These are phyloP conservation scores for Nepenthes alata DNA, from an alignment of 179 eudicot species.

Conservation along the genomic window DNA sequence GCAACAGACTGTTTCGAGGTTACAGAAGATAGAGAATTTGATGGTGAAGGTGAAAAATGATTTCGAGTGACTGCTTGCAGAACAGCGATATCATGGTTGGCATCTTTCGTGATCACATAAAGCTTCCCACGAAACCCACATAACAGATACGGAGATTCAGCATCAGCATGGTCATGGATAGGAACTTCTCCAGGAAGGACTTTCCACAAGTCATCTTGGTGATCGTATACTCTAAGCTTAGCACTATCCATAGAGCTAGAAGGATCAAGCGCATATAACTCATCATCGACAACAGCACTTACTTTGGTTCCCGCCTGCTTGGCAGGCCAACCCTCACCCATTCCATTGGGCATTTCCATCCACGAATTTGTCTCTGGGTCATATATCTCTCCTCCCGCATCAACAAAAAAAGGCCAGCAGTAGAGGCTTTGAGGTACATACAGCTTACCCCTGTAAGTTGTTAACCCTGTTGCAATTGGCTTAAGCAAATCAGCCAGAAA, in stretches of 20 bases:
- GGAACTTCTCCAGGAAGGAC: conserved; percentile 60
- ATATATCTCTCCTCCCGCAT: conserved; percentile 95
- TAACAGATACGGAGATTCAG: conserved; percentile 83
- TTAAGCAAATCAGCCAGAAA: conserved; percentile 77
- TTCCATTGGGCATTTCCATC: conserved; percentile 87
- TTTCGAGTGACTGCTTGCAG: conserved; percentile 39
- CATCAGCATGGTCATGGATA: conserved; percentile 40
- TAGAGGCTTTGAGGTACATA: conserved; percentile 91
- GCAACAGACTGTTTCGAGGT: conserved; percentile 15
- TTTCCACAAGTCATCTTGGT: conserved; percentile 67
- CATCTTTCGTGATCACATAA: conserved; percentile 68
- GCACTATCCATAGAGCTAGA: conserved; percentile 59
- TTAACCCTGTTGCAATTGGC: conserved; percentile 94
- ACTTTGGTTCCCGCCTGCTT: conserved; percentile 92
- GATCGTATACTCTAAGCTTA: conserved; percentile 65
- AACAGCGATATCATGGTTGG: conserved; percentile 41
- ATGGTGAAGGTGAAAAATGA: conserved; percentile 11
- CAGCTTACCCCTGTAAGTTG: conserved; percentile 67
- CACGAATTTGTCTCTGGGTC: conserved; percentile 79
- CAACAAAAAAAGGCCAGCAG: conserved; percentile 96
- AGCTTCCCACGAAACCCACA: conserved; percentile 68
- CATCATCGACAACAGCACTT: conserved; percentile 62
- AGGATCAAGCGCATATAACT: conserved; percentile 71
- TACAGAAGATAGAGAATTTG: conserved; percentile 12
- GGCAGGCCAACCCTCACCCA: conserved; percentile 99